A percentile compares a stretch with the other conserved stretches of the same genome.
phyloP scores from a whole-genome alignment of 2,329 filamentous ascomycete species.

The Karstenula rhodostoma region DNA sequence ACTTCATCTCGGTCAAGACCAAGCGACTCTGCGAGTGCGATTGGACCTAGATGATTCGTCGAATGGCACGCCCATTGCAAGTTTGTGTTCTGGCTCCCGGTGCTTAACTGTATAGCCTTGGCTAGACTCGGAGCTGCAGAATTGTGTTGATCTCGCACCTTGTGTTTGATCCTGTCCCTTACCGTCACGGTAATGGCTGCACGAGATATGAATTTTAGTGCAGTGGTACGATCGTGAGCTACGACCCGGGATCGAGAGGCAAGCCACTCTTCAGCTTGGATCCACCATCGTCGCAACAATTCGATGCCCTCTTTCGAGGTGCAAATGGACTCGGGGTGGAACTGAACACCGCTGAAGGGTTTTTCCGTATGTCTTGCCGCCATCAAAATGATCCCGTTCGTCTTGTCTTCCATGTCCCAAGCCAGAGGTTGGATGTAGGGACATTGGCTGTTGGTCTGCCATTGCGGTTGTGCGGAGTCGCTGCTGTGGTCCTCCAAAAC shows the following conservation, averaged over 20 bases:
- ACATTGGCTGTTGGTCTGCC: constrained; percentile 35
- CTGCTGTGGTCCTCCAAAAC: constrained; percentile 33
- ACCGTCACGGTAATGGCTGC: neutral
- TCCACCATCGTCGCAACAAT: constrained; percentile 77
- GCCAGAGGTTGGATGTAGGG: constrained; percentile 46
- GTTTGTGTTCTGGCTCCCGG: neutral
- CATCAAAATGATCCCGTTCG: constrained; percentile 70
- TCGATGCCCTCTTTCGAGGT: constrained; percentile 70
- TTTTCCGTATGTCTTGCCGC: constrained; percentile 69
- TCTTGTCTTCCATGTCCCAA: constrained; percentile 48
- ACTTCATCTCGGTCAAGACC: constrained; percentile 13
- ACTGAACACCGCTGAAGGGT: constrained; percentile 84
- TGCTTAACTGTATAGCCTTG: neutral
- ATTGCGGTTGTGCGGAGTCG: constrained; percentile 24
- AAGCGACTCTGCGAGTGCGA: constrained; percentile 13
- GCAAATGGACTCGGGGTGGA: constrained; percentile 85
- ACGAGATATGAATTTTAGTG: constrained; percentile 1
- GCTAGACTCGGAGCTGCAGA: constrained; percentile 5
- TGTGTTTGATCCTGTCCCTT: neutral
- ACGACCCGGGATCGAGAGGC: constrained; percentile 2
- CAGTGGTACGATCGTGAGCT: neutral
- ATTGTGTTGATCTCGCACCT: neutral
- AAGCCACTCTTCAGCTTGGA: constrained; percentile 64
- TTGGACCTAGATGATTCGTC: constrained; percentile 10
- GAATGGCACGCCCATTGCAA: constrained; percentile 10